A percentile compares a stretch with the other conserved stretches of the same genome.
Evolutionary conservation across 208 protist genomes (phyloP).

Genomic region (Trypanosoma caninum): DNA sequence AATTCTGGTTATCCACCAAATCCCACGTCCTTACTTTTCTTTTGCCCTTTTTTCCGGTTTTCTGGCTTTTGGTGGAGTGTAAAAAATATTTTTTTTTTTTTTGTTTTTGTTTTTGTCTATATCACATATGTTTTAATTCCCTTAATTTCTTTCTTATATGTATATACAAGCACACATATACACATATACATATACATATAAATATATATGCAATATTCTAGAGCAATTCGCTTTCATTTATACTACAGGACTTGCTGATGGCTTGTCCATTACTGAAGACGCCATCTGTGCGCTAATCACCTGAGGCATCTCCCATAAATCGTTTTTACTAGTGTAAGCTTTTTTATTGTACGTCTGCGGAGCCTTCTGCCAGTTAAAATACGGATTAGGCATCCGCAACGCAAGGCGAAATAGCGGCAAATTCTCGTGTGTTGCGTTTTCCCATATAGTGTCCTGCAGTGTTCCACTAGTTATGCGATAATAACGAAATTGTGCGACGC

Average conservation of each 20-base stretch:
- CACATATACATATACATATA: background rate
- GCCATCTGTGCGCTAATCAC: slow-evolving; percentile 68
- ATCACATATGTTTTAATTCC: no score
- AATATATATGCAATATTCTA: no score
- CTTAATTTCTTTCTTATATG: background rate
- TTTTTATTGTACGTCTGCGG: slow-evolving; percentile 68
- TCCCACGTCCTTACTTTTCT: no score
- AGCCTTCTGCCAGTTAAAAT: slow-evolving; percentile 86
- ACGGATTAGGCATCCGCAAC: slow-evolving; percentile 68
- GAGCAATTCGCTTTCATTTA: background rate
- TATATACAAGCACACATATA: background rate
- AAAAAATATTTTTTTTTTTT: background rate
- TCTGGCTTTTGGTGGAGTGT: no score
- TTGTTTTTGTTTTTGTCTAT: background rate
- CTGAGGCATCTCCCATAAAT: slow-evolving; percentile 78
- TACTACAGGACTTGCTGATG: background rate
- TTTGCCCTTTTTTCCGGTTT: background rate
- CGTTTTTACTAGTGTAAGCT: slow-evolving; percentile 70
- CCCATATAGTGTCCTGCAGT: slow-evolving; percentile 75
- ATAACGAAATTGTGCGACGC: slow-evolving; percentile 71
- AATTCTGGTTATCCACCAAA: no score
- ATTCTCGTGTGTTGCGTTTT: slow-evolving; percentile 73
- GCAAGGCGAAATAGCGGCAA: slow-evolving; percentile 41
- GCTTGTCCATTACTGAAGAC: slow-evolving; percentile 16
- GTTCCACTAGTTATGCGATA: slow-evolving; percentile 64